Evolutionary conservation across 2,329 filamentous ascomycete species (phyloP), one percentile per base, ranked within the genome.

Genomic region (Tolypocladium endophyticum): DNA sequence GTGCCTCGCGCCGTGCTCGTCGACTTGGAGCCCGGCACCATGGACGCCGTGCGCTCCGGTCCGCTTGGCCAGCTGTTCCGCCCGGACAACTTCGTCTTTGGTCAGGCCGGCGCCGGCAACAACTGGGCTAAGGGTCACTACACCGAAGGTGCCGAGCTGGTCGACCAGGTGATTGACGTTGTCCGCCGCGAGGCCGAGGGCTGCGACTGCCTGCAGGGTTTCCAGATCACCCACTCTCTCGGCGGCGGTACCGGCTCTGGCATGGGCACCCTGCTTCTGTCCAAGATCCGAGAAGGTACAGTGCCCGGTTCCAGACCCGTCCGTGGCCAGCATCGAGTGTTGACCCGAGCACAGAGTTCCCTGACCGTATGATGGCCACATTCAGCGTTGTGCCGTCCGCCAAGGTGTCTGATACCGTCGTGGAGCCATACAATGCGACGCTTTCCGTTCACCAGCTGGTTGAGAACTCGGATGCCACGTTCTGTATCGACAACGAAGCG

Each of bases 111-210:
- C 85, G 94, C 94, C 77, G 94, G 94, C 81, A 99, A 99, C 91
- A 97, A 97, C 87, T 99, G 94, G 94, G 94, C 94, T 79, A 99
- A 97, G 88, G 94, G 94, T 81, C 94, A 99, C 79, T 99, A 99
- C 86, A 99, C 94, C 67, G 94, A 99, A 84, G 94, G 94, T 87
- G 94, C 94, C 70, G 94, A 99, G 83, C 87, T 97, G 65, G 94
- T 99, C 69, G 94, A 99, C 83, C 86, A 97, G 74, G 94, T 99
- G 69, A 87, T 99, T 70, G 94, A 97, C 76, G 94, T 99, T 67
- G 93, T 99, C 74, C 94, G 94, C 76, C 93, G 94, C 73, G 94
- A 99, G 85, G 93, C 94, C 69, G 94, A 99, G 82, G 91, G 90
- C 77, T 97, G 94, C 76, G 94, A 99, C 86, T 97, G 91, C 86